phyloP scores from a whole-genome alignment of 352 stramenopile species.

The Thalassiosira sp. region DNA sequence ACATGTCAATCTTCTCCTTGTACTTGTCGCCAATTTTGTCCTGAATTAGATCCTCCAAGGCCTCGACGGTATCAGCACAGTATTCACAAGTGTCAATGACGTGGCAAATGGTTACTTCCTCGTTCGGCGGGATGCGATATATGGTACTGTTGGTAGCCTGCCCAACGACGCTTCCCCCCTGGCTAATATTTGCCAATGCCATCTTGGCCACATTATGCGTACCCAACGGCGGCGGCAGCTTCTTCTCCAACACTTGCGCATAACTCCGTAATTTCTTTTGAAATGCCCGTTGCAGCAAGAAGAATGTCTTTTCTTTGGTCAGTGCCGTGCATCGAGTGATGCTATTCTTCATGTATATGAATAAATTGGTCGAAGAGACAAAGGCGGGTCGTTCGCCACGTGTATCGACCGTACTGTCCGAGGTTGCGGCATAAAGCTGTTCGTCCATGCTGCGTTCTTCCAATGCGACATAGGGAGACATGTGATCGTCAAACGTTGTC shows the following conservation, averaged over 20 bases:
- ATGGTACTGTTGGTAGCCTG: conserved; percentile 9
- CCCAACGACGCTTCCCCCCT: conserved; percentile 59
- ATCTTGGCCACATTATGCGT: conserved; percentile 64
- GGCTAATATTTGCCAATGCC: conserved; percentile 61
- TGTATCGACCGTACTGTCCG: conserved; percentile 91
- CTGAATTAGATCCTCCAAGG: conserved; percentile 96
- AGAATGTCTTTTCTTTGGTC: conserved; percentile 97
- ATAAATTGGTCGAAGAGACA: conserved; percentile 95
- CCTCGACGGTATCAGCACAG: conserved; percentile 95
- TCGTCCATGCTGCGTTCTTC: conserved; percentile 96
- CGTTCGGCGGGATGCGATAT: conserved; percentile 85
- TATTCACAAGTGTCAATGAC: conserved; percentile 99
- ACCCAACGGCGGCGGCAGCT: conserved; percentile 57
- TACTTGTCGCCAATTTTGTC: conserved; percentile 94
- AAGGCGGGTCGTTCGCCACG: conserved; percentile 95
- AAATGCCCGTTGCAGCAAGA: conserved; percentile 94
- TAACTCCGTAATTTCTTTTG: conserved; percentile 85
- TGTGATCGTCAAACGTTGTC: conserved; percentile 95
- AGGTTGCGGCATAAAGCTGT: conserved; percentile 88
- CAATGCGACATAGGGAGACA: conserved; percentile 94
- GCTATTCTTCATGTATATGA: conserved; percentile 98
- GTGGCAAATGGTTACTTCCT: conserved; percentile 95
- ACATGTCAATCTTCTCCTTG: conserved; percentile 91
- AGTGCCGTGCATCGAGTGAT: conserved; percentile 95
- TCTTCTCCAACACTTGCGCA: conserved; percentile 69